These are phyloP conservation scores for Stramenopiles sp. DNA, from an alignment of 352 stramenopile species.

Conservation along the genomic window DNA sequence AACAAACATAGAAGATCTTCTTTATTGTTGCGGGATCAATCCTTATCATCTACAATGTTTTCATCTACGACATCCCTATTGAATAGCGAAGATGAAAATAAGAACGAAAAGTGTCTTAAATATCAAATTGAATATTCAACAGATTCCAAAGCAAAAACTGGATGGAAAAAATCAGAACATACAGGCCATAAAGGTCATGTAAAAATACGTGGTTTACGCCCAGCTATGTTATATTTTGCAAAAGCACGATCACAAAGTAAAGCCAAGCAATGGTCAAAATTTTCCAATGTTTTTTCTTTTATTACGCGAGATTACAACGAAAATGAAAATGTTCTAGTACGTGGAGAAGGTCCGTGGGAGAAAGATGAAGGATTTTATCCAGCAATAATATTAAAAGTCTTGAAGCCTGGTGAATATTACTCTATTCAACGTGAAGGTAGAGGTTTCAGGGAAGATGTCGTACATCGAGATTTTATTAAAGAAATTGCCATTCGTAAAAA, in stretches of 20 bases:
- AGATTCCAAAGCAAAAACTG: not conserved
- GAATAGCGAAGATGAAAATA: too few species aligned
- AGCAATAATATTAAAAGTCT: not conserved
- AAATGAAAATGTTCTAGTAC: not conserved
- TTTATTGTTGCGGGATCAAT: not conserved
- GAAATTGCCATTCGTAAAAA: not conserved
- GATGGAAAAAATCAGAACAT: not conserved
- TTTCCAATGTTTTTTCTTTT: not conserved
- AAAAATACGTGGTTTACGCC: not conserved
- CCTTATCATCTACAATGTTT: not conserved
- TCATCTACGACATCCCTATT: too few species aligned
- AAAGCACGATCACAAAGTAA: not conserved
- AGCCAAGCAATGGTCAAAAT: not conserved
- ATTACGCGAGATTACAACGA: not conserved
- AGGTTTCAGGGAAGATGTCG: not conserved
- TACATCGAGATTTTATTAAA: not conserved
- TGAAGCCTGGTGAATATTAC: slow-evolving; percentile 5
- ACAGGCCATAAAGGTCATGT: not conserved
- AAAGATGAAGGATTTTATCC: not conserved
- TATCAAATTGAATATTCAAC: not conserved
- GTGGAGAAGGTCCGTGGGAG: slow-evolving; percentile 6
- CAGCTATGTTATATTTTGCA: not conserved
- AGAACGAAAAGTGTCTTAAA: not conserved
- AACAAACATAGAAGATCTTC: not conserved
- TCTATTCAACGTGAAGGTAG: not conserved